Percentiles rank a stretch among this genome's conserved stretches.
These are phyloP conservation scores for Jatropha curcas DNA, from an alignment of 345 rosid genomes.

Conservation along the genomic window DNA sequence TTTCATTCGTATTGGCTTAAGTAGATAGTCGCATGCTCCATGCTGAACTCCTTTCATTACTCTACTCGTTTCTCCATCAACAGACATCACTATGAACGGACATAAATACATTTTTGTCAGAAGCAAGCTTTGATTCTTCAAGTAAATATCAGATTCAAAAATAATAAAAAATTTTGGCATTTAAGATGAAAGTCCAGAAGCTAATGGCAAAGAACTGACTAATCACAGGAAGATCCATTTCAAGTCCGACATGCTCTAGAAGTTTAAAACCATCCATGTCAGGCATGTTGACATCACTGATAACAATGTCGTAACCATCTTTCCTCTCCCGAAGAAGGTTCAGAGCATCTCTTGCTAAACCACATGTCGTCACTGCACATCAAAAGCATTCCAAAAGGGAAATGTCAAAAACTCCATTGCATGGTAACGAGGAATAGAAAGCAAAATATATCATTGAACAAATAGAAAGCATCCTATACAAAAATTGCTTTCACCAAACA, in stretches of 20 bases:
- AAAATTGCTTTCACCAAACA: background rate
- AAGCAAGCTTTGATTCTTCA: constrained; percentile 9
- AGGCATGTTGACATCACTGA: constrained; percentile 99
- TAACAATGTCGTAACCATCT: constrained; percentile 88
- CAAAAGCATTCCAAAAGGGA: constrained; percentile 18
- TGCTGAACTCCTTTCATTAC: constrained; percentile 97
- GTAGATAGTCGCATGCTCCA: constrained; percentile 95
- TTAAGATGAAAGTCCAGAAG: constrained; percentile 22
- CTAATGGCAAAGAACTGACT: constrained; percentile 56
- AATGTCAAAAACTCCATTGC: constrained; percentile 12
- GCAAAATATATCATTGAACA: background rate
- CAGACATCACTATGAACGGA: constrained; percentile 79
- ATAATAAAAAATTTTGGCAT: background rate
- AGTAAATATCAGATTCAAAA: constrained; percentile 6
- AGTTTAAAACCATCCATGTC: constrained; percentile 99
- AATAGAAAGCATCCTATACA: background rate
- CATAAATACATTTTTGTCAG: constrained; percentile 26
- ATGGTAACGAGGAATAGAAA: background rate
- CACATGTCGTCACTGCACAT: constrained; percentile 75
- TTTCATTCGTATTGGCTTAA: constrained; percentile 95
- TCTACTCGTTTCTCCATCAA: constrained; percentile 88
- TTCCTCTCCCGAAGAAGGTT: constrained; percentile 76
- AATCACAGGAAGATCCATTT: constrained; percentile 95
- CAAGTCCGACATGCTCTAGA: constrained; percentile 92
- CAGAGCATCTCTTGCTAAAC: constrained; percentile 87